Conservation (phyloP, 805 yeast genomes). For the Brettanomyces naardenensis region DNA sequence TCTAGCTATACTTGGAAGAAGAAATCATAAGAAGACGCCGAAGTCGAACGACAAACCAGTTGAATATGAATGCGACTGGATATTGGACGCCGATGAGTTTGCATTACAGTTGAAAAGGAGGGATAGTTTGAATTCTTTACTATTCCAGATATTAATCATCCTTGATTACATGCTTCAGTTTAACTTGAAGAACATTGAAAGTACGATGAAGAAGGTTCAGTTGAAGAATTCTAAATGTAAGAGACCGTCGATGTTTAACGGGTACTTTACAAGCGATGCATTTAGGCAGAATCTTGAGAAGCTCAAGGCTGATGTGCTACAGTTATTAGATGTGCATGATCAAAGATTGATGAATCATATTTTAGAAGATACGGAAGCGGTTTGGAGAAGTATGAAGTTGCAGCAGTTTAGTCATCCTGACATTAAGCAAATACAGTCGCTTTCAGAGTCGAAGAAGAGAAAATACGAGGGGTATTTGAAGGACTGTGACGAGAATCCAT, state of each 20-base stretch:
- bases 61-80: slow-evolving; percentile 20
- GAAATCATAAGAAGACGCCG: background rate
- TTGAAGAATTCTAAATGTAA: background rate
- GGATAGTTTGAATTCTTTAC: slow-evolving; percentile 12
- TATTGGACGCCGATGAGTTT: slow-evolving; percentile 18
- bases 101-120: slow-evolving; percentile 11
- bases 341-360: slow-evolving; percentile 7
- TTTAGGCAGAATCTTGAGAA: background rate
- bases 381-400: slow-evolving; percentile 24
- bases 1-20: background rate
- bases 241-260: background rate
- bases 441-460: slow-evolving; percentile 16
- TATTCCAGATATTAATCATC: slow-evolving; percentile 20
- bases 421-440: slow-evolving; percentile 8
- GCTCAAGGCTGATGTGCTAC: background rate
- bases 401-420: slow-evolving; percentile 21
- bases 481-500: background rate
- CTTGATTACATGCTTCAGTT: slow-evolving; percentile 14
- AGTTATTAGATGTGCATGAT: background rate
- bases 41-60: background rate
- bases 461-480: slow-evolving; percentile 17
- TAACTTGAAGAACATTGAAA: background rate
- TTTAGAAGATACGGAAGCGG: slow-evolving; percentile 15
- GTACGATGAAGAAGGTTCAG: background rate
- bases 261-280: background rate